Percentiles rank a stretch among this genome's conserved stretches.
Evolutionary conservation across 768 basidiomycete genomes (phyloP).

Genomic region (Russula emetica): DNA sequence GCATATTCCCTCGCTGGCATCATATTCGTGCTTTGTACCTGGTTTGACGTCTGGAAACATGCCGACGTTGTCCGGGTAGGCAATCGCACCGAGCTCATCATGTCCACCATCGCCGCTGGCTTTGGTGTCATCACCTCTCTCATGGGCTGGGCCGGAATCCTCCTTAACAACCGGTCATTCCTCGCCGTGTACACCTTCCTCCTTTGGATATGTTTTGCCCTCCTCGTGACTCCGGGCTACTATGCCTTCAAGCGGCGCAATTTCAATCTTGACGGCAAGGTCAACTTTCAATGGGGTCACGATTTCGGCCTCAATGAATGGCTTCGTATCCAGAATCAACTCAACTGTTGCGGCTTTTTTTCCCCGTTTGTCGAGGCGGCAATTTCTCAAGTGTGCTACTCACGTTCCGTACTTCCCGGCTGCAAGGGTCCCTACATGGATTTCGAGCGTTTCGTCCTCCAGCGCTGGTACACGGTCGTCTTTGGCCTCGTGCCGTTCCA

Average conservation of each 20-base stretch:
- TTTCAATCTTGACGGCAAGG: slow-evolving; percentile 79
- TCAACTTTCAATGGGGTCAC: slow-evolving; percentile 74
- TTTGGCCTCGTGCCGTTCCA: slow-evolving; percentile 70
- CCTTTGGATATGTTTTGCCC: slow-evolving; percentile 67
- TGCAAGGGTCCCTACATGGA: slow-evolving; percentile 63
- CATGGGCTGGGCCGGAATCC: slow-evolving; percentile 73
- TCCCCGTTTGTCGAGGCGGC: slow-evolving; percentile 78
- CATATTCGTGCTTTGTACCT: slow-evolving; percentile 64
- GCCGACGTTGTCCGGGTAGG: slow-evolving; percentile 71
- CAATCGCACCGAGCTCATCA: slow-evolving; percentile 60
- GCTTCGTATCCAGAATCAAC: slow-evolving; percentile 65
- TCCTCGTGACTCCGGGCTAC: slow-evolving; percentile 74
- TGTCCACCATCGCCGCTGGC: slow-evolving; percentile 63
- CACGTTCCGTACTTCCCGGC: slow-evolving; percentile 64
- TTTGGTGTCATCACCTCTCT: slow-evolving; percentile 60
- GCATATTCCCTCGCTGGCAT: slow-evolving; percentile 57
- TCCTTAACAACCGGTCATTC: slow-evolving; percentile 81
- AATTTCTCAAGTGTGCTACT: slow-evolving; percentile 66
- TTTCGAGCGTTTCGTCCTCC: slow-evolving; percentile 52
- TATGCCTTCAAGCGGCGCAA: slow-evolving; percentile 66
- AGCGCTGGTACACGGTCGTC: slow-evolving; percentile 59
- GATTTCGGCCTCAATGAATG: slow-evolving; percentile 55
- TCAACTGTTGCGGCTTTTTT: slow-evolving; percentile 78
- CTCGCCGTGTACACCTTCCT: slow-evolving; percentile 68
- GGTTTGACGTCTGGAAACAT: slow-evolving; percentile 68